Conservation (phyloP, 2,329 filamentous ascomycete species). For the Amphichorda felina region DNA sequence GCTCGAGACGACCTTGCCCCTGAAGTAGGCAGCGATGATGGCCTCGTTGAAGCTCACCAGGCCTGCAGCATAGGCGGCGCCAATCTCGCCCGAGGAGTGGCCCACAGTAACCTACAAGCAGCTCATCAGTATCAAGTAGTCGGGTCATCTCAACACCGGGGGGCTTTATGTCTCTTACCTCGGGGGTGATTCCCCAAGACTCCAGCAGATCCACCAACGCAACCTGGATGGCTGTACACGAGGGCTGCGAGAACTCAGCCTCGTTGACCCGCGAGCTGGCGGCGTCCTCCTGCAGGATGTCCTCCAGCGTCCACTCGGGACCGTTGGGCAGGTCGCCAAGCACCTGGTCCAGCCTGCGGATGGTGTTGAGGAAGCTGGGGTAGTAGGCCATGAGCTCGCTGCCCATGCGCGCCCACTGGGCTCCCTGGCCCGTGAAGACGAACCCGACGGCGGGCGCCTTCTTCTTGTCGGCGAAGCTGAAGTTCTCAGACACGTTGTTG, state of each 20-base stretch:
- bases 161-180: no score
- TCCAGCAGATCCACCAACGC: conserved; percentile 25
- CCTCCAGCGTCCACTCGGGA: conserved; percentile 9
- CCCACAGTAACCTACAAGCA: no score
- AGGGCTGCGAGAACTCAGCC: conserved; percentile 20
- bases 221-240: conserved; percentile 30
- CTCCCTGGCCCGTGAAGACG: conserved; percentile 33
- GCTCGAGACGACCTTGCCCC: conserved; percentile 14
- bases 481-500: no score
- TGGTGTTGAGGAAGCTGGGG: not conserved
- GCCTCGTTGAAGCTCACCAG: conserved; percentile 20
- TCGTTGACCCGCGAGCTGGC: conserved; percentile 6
- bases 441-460: conserved; percentile 17
- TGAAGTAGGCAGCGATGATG: conserved; percentile 24
- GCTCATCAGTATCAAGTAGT: no score
- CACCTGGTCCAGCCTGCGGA: not conserved
- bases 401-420: conserved; percentile 16
- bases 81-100: conserved; percentile 31
- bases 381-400: conserved; percentile 9
- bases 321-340: not conserved
- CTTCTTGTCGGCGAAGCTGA: no score
- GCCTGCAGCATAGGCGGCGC: conserved; percentile 28
- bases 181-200: conserved; percentile 16
- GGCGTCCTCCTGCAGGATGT: conserved; percentile 8
- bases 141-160: no score